Evolutionary conservation across 2,329 filamentous ascomycete species (phyloP), one percentile per base, ranked within the genome.

Genomic region (Calonectria leucothoes): DNA sequence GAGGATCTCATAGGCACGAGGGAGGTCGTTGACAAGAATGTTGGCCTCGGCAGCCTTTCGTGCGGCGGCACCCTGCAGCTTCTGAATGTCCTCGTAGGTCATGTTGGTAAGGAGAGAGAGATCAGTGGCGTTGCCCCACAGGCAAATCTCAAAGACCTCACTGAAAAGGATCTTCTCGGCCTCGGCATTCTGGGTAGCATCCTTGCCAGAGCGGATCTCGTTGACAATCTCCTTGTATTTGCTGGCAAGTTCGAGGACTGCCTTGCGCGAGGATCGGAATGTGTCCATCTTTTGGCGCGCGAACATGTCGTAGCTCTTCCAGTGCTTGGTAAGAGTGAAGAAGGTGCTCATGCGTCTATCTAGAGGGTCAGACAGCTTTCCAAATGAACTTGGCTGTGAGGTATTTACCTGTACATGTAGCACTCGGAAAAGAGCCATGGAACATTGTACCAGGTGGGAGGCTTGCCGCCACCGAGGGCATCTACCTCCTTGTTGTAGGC

Each of bases 41-140:
- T 98, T 98, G 86, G 95, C 92, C 86, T 98, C 95, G 1, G 95
- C 93, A 1, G 91, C 91, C 83, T 98, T 97, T 76, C 96, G 91
- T 15, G 96, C 95, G 80, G 96, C 90, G 10, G 94, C 93, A 20
- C 96, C 96, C 87, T 99, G 97, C 12, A 98, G 89, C 84, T 98
- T 98, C 86, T 98, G 96, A 77, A 99, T 97, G 81, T 98, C 97
- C 80, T 98, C 96, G 84, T 98, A 98, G 2, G 94, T 95, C 70
- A 98, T 89, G 79, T 93, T 95, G 0, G 96, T 98, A 69, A 98
- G 89, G 25, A 98, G 93, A 0, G 95, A 98, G 17, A 98, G 88
- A 83, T 98, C 97, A 0, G 96, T 98, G 2, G 96, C 97, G 83
- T 98, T 98, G 14, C 96, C 96, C 96, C 96, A 98, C 2, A 98